A percentile compares a stretch with the other conserved stretches of the same genome.
Evolutionary conservation across 257 asterid genomes (phyloP).

Genomic region (Ocimum tenuiflorum): DNA sequence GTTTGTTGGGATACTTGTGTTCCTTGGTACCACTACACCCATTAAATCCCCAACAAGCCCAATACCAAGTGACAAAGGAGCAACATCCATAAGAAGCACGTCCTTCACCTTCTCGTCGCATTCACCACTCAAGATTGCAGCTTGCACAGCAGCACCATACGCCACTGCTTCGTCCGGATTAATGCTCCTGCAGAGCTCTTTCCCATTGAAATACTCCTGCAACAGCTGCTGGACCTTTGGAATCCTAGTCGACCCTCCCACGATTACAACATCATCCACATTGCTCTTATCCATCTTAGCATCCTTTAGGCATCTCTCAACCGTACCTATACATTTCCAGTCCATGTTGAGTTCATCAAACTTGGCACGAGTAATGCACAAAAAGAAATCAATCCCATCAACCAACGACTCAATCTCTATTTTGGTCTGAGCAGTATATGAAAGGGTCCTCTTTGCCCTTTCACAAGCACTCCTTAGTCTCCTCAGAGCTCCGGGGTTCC

Average conservation of each 20-base stretch:
- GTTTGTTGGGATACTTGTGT: not conserved
- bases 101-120: too few relatives aligned
- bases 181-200: too few relatives aligned
- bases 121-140: not conserved
- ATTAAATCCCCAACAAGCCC: not conserved
- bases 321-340: not conserved
- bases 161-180: not conserved
- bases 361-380: not conserved
- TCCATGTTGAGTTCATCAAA: not conserved
- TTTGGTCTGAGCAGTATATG: constrained; percentile 1
- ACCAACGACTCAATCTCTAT: not conserved
- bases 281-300: constrained; percentile 2
- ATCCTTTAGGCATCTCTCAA: not conserved
- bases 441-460: too few relatives aligned
- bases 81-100: not conserved
- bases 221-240: not conserved
- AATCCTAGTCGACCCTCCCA: not conserved
- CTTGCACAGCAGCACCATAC: not conserved
- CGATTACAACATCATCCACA: not conserved
- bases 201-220: not conserved
- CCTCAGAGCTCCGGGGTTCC: not conserved
- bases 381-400: not conserved
- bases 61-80: not conserved
- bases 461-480: constrained; percentile 10
- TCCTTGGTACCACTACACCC: not conserved